A percentile compares a stretch with the other conserved stretches of the same genome.
Conservation (phyloP, 2,329 filamentous ascomycete genomes). For the Pseudocercospora eumusae region DNA sequence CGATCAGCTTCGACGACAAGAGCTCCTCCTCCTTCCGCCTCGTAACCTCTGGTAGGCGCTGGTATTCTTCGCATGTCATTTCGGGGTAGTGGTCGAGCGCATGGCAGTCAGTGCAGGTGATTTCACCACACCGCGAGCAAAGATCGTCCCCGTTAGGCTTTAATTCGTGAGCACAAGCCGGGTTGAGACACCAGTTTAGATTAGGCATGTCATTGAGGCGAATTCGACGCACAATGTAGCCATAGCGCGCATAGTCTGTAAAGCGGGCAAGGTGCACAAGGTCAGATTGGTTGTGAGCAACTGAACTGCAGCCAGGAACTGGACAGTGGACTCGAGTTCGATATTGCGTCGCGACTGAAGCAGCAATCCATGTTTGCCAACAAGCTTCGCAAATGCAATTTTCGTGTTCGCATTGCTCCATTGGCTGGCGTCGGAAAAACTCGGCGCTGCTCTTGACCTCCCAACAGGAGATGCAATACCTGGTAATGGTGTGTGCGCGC, state of each 20-base stretch:
- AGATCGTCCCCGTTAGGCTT: not conserved
- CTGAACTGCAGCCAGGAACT: not conserved
- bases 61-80: not conserved
- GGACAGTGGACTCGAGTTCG: constrained; percentile 4
- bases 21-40: not conserved
- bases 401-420: constrained; percentile 3
- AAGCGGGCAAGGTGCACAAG: not conserved
- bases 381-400: not conserved
- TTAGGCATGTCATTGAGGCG: not conserved
- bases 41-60: not conserved
- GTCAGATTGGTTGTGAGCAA: not conserved
- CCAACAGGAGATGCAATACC: constrained; percentile 7
- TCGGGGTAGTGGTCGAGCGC: not conserved
- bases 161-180: not conserved
- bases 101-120: constrained; percentile 5
- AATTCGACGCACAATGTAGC: not conserved
- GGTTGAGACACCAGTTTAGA: not conserved
- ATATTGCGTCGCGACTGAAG: not conserved
- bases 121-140: not conserved
- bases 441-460: not conserved
- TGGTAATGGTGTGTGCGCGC: not conserved
- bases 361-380: not conserved
- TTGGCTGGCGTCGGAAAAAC: not conserved
- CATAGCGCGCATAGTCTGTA: not conserved
- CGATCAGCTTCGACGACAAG: not conserved